Evolutionary conservation across 441 rosid genomes (phyloP).

Genomic region (Brassica hybrid): DNA sequence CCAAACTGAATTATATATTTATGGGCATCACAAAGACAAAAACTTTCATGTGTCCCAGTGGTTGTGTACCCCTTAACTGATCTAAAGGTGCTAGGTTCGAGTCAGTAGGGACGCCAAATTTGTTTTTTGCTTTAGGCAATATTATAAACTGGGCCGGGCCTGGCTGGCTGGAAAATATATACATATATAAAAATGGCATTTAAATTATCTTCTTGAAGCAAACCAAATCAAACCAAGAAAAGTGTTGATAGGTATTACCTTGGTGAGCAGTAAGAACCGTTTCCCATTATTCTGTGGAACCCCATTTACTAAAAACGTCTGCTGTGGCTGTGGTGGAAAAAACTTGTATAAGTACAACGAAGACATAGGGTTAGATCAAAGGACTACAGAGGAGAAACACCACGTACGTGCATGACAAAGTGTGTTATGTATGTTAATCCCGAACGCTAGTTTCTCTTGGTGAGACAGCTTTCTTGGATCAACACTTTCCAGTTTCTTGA

Average conservation of each 20-base stretch:
- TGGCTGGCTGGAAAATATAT: conserved; percentile 59
- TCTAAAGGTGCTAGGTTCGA: too few species aligned
- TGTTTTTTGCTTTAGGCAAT: too few species aligned
- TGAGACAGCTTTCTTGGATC: conserved; percentile 72
- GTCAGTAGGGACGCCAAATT: too few species aligned
- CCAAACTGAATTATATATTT: too few species aligned
- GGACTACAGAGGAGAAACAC: conserved; percentile 12
- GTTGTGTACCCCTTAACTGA: too few species aligned
- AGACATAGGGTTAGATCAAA: conserved; percentile 14
- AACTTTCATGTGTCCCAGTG: too few species aligned
- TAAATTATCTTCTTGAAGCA: too few species aligned
- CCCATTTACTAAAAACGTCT: conserved; percentile 88
- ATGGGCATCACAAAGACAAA: too few species aligned
- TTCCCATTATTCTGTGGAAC: conserved; percentile 81
- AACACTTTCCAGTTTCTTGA: conserved; percentile 28
- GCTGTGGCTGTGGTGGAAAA: conserved; percentile 7
- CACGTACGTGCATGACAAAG: conserved; percentile 84
- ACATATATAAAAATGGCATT: too few species aligned
- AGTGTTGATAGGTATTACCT: conserved; percentile 50
- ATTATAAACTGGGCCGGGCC: too few species aligned
- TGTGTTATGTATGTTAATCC: conserved; percentile 93
- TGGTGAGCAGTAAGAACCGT: conserved; percentile 71
- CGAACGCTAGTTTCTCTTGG: conserved; percentile 94
- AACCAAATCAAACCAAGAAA: neutral
- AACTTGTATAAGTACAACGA: neutral